phyloP scores from a whole-genome alignment of 164 flowering plant species.

The Brasenia schreberi region DNA sequence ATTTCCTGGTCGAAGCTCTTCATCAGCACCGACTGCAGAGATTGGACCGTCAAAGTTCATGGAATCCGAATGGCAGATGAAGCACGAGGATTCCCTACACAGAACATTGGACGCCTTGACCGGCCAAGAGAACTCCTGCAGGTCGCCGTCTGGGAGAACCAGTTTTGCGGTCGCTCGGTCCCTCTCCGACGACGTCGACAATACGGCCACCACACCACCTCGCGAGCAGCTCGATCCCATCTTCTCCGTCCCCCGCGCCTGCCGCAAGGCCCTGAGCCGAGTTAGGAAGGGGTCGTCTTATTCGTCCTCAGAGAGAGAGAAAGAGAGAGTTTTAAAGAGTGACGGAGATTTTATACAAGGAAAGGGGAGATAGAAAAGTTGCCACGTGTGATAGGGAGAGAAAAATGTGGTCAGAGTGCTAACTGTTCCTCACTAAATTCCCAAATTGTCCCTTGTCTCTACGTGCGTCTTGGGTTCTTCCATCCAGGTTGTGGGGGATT shows the following conservation, averaged over 20 bases:
- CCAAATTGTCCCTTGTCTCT: neutral
- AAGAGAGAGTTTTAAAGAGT: neutral
- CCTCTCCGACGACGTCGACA: conserved; percentile 17
- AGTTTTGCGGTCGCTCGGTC: conserved; percentile 57
- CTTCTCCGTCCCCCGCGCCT: neutral
- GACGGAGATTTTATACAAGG: neutral
- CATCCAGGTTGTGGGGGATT: too few relatives aligned
- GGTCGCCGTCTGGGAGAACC: conserved; percentile 50
- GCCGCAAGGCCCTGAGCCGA: neutral
- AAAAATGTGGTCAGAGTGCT: neutral
- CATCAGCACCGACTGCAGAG: conserved; percentile 43
- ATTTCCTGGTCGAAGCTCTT: conserved; percentile 63
- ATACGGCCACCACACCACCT: conserved; percentile 15
- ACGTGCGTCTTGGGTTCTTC: too few relatives aligned
- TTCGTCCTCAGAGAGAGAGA: neutral
- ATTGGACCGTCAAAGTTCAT: conserved; percentile 75
- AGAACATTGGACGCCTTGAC: conserved; percentile 54
- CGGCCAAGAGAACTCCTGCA: conserved; percentile 60
- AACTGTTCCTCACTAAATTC: neutral
- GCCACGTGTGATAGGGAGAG: neutral
- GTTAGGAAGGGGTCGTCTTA: too few relatives aligned
- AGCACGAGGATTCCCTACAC: conserved; percentile 38
- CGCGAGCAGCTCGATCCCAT: conserved; percentile 55
- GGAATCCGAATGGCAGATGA: conserved; percentile 81
- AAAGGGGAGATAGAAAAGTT: neutral